Conservation (phyloP, 1,139 yeast species). For the Geotrichum candidum region DNA sequence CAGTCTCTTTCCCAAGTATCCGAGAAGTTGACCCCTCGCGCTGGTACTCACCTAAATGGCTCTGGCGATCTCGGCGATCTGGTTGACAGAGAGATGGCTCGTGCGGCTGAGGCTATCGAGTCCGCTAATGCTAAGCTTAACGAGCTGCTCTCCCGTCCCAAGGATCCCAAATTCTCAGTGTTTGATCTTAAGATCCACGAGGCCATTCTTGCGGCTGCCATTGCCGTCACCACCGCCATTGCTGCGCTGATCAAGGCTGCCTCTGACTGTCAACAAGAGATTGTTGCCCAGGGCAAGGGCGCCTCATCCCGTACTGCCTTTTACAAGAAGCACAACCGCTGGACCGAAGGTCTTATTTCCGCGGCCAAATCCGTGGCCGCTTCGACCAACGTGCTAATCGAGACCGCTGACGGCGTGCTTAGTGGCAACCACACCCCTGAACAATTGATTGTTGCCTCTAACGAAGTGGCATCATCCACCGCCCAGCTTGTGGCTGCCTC, state of each 20-base stretch:
- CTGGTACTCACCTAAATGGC: conserved; percentile 37
- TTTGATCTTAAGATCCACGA: conserved; percentile 69
- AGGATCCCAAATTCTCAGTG: conserved; percentile 51
- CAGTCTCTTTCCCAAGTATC: conserved; percentile 53
- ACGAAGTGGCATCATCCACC: conserved; percentile 88
- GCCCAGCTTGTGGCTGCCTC: conserved; percentile 92
- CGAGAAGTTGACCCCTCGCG: conserved; percentile 54
- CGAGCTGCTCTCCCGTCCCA: conserved; percentile 44
- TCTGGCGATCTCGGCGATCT: conserved; percentile 64
- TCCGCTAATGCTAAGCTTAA: conserved; percentile 59
- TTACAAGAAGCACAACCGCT: conserved; percentile 80
- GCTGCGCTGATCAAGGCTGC: conserved; percentile 68
- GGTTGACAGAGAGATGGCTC: conserved; percentile 66
- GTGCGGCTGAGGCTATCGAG: conserved; percentile 65
- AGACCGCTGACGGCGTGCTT: conserved; percentile 81
- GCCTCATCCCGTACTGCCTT: conserved; percentile 63
- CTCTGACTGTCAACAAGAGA: conserved; percentile 76
- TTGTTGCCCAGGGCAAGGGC: conserved; percentile 68
- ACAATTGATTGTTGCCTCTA: conserved; percentile 82
- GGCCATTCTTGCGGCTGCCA: conserved; percentile 67
- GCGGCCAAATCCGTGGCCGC: conserved; percentile 88
- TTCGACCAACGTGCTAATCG: conserved; percentile 71
- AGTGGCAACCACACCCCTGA: conserved; percentile 62
- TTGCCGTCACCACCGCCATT: conserved; percentile 76
- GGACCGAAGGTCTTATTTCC: conserved; percentile 92